Evolutionary conservation across 495 filamentous ascomycete species (phyloP).

Genomic region (Neurospora sp.): DNA sequence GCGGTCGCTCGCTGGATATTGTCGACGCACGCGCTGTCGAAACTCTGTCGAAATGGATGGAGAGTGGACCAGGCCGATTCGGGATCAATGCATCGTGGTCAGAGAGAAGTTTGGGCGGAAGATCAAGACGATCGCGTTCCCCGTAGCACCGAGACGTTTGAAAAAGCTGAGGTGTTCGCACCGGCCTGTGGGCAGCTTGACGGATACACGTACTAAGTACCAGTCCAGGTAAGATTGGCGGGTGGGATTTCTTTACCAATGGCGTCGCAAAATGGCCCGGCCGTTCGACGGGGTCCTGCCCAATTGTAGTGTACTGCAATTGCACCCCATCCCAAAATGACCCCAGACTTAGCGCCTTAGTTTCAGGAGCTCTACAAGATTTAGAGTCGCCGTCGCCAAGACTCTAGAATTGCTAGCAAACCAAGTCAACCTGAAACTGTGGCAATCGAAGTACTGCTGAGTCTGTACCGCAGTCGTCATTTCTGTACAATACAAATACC

Average conservation of each 20-base stretch:
- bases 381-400: not conserved
- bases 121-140: constrained; percentile 6
- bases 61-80: constrained; percentile 1
- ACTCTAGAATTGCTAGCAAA: not conserved
- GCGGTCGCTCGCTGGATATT: not conserved
- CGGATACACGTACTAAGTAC: not conserved
- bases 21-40: constrained; percentile 1
- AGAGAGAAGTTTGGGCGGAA: constrained; percentile 1
- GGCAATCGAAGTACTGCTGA: not conserved
- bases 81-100: constrained; percentile 19
- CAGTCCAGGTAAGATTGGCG: constrained; percentile 2
- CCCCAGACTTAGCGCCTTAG: not conserved
- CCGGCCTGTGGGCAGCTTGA: constrained; percentile 13
- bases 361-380: not conserved
- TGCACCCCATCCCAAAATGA: not conserved
- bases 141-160: constrained; percentile 15
- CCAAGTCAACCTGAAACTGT: not conserved
- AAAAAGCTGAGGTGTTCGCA: constrained; percentile 23
- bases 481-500: not conserved
- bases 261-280: not conserved
- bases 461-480: not conserved
- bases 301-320: not conserved
- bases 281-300: not conserved
- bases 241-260: constrained; percentile 18
- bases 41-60: not conserved